Conservation (phyloP, 441 rosid genomes). For the Erodium trifolium region DNA sequence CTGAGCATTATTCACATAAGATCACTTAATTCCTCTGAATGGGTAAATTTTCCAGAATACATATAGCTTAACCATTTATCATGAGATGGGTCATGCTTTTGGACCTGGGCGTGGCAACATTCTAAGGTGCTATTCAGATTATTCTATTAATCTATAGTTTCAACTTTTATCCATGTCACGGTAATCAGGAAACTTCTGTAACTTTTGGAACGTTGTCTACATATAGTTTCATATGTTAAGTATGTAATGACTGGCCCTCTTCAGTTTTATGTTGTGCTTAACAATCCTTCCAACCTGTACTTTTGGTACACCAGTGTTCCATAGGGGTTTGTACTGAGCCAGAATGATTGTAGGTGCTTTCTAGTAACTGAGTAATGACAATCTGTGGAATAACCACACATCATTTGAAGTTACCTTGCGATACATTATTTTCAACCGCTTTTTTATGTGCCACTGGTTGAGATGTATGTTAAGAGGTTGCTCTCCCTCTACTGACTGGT, state of each 20-base stretch:
- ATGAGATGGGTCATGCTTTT: neutral
- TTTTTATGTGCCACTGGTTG: neutral
- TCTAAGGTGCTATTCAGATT: neutral
- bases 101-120: neutral
- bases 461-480: neutral
- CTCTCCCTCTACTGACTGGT: neutral
- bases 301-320: neutral
- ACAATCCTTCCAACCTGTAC: too few species aligned
- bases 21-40: constrained; percentile 11
- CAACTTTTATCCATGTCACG: neutral
- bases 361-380: neutral
- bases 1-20: constrained; percentile 21
- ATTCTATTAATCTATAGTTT: neutral
- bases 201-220: neutral
- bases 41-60: constrained; percentile 4
- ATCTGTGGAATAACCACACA: neutral
- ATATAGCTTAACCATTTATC: neutral
- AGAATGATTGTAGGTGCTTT: neutral
- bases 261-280: too few species aligned
- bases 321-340: neutral
- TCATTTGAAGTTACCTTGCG: neutral
- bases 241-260: too few species aligned
- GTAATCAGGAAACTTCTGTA: neutral
- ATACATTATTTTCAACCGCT: neutral
- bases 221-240: neutral